A percentile compares a stretch with the other conserved stretches of the same genome.
Conservation (phyloP, 371 early-diverging fungal genomes). For the Coemansia sp. region DNA sequence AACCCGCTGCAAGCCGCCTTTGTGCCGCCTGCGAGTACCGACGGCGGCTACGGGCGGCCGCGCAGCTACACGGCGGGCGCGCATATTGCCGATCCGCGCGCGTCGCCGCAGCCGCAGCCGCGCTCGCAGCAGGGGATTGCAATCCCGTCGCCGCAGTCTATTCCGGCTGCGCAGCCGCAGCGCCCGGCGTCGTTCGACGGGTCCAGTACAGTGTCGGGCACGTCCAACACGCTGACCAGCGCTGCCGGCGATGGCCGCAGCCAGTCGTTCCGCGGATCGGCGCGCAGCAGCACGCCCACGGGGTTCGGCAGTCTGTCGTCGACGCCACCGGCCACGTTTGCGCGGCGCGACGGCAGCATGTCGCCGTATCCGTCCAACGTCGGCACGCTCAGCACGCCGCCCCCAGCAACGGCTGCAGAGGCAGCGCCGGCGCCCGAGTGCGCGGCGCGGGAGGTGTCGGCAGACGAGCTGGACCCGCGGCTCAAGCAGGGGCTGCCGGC, state of each 20-base stretch:
- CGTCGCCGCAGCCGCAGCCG: neutral
- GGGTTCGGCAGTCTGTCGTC: conserved; percentile 43
- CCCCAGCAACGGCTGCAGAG: neutral
- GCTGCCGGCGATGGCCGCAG: conserved; percentile 5
- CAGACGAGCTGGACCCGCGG: conserved; percentile 35
- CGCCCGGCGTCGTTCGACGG: conserved; percentile 41
- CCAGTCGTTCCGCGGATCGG: conserved; percentile 19
- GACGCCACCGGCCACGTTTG: conserved; percentile 32
- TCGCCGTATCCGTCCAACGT: conserved; percentile 49
- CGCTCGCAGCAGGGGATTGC: conserved; percentile 4
- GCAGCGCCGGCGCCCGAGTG: neutral
- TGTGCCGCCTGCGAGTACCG: conserved; percentile 12
- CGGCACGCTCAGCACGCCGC: conserved; percentile 12
- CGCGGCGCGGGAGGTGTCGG: conserved; percentile 8
- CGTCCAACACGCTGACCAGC: conserved; percentile 3
- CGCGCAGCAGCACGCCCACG: conserved; percentile 17
- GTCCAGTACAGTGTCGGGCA: conserved; percentile 3
- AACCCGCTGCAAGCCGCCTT: neutral
- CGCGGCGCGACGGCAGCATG: conserved; percentile 35
- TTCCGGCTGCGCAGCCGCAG: conserved; percentile 5
- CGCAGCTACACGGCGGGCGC: conserved; percentile 39
- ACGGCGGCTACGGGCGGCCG: conserved; percentile 14
- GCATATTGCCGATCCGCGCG: neutral
- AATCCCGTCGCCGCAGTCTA: conserved; percentile 14
- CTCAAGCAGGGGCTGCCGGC: conserved; percentile 32